Evolutionary conservation across 148 eudicot genomes (phyloP).

Genomic region (Amaranthus cruentus): DNA sequence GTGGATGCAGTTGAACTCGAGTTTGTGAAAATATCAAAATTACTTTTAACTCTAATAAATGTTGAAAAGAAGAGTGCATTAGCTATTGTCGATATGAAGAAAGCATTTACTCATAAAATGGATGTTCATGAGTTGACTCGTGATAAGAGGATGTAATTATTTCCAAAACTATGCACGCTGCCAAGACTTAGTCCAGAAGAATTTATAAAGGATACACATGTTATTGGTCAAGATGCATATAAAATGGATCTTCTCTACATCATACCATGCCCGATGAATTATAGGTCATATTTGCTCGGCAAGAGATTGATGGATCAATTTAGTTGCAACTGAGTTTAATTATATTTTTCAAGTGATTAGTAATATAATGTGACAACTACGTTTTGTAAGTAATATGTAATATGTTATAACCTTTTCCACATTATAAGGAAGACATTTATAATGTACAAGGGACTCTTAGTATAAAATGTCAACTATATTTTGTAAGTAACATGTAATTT

Average conservation of each 20-base stretch:
- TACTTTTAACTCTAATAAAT: no score
- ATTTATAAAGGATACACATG: constrained; percentile 6
- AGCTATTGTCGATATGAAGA: constrained; percentile 2
- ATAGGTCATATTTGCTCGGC: constrained; percentile 3
- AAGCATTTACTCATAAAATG: not conserved
- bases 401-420: no score
- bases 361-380: no score
- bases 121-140: constrained; percentile 10
- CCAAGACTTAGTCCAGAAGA: not conserved
- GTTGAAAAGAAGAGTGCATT: constrained; percentile 1
- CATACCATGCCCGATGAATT: not conserved
- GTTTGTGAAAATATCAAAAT: no score
- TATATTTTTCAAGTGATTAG: no score
- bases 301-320: constrained; percentile 19
- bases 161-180: not conserved
- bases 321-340: not conserved
- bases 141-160: not conserved
- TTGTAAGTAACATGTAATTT: no score
- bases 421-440: no score
- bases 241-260: constrained; percentile 4
- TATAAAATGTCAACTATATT: no score
- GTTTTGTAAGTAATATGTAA: no score
- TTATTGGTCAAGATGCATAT: constrained; percentile 2
- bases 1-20: no score
- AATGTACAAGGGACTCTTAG: no score